Base-by-base conservation (phyloP, 768 basidiomycete genomes). In the Tylopilus sp. region DNA sequence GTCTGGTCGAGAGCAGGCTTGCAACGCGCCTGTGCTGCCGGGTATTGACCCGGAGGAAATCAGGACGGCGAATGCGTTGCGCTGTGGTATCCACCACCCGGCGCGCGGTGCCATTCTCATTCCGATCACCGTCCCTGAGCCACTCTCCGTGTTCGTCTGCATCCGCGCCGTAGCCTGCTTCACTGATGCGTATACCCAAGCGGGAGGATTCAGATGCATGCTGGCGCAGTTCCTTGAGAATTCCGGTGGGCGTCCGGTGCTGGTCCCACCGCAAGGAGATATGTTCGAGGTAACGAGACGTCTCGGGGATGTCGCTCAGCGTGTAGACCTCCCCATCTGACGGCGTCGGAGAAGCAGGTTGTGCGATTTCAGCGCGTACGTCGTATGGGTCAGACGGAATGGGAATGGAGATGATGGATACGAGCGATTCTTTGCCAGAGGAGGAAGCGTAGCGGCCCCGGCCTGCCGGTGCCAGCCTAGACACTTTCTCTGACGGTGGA, bases 121-220 rank as follows among this genome's bases (percentile, higher is more conserved):
- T 22, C 30, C 22, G 4, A 6, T 25, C 22, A 12, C 41, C 18
- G 1, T 54, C 43, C 1, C n/a, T n/a, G n/a, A n/a, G n/a, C n/a
- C 26, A 33, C 3, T 52, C 41, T 0, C 36, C 41, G 13, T 43
- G 40, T 4, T 48, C 47, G 12, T 64, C 64, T 4, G 47, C 48
- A 35, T 65, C 63, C 10, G 64, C 58, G 4, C 66, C 66, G 28
- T 66, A 66, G 22, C 64, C 65, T 25, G 51, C 50, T 38, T 66
- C 64, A n/a, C n/a, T n/a, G n/a, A n/a, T n/a, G n/a, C n/a, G n/a
- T n/a, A n/a, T n/a, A n/a, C n/a, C n/a, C n/a, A n/a, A n/a, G n/a
- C n/a, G n/a, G n/a, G n/a, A n/a, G n/a, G n/a, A n/a, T n/a, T n/a
- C n/a, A n/a, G n/a, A n/a, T n/a, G n/a, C n/a, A n/a, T n/a, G n/a